Evolutionary conservation across 116 monocot species (phyloP).

Genomic region (Papilionanthe hybrid): DNA sequence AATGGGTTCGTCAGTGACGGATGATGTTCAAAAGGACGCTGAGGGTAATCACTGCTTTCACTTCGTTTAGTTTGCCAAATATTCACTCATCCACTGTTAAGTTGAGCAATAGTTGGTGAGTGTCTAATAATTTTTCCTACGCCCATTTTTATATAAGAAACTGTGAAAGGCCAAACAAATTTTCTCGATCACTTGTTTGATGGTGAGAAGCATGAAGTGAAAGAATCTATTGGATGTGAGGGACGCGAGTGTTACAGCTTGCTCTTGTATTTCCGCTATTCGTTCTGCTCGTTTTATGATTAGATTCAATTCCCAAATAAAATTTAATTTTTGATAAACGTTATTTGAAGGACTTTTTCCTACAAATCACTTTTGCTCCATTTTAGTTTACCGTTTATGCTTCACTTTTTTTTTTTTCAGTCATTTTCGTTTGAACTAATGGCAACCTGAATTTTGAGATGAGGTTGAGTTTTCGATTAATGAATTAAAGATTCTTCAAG

Average conservation of each 20-base stretch:
- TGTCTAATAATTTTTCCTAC: neutral
- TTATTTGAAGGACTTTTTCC: neutral
- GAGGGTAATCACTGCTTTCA: neutral
- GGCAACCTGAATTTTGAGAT: neutral
- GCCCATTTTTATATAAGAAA: neutral
- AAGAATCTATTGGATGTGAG: neutral
- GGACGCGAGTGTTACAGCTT: neutral
- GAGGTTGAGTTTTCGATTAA: neutral
- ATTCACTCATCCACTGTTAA: neutral
- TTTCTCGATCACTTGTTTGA: neutral
- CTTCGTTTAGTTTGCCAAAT: neutral
- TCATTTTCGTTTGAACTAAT: neutral
- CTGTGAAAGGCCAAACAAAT: neutral
- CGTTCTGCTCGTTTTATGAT: neutral
- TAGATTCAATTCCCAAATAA: neutral
- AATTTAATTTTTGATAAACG: neutral
- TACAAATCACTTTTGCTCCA: neutral
- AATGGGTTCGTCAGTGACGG: neutral
- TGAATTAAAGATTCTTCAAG: neutral
- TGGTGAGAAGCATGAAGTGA: neutral
- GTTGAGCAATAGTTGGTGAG: neutral
- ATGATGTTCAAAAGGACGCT: slow-evolving; percentile 21
- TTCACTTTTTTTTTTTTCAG: neutral
- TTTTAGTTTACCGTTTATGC: neutral
- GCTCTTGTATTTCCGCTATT: neutral